Conservation (phyloP, 2,329 filamentous ascomycete species). For the Fusarium papillatum region DNA sequence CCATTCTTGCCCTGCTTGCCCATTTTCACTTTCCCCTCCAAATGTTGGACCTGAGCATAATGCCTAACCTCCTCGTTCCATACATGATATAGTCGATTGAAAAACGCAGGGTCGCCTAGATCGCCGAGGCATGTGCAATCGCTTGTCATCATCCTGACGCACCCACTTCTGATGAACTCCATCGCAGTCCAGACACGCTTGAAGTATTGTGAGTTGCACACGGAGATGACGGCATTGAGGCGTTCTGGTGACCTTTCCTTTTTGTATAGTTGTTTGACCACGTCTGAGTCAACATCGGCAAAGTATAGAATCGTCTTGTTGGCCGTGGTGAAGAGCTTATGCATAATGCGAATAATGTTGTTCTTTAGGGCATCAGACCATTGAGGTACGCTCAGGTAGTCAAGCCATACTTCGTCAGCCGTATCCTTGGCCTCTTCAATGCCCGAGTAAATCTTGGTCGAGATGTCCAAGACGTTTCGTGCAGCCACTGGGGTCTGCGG, state of each 20-base stretch:
- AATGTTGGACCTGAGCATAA: background rate
- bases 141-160: background rate
- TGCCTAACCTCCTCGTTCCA: background rate
- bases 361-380: background rate
- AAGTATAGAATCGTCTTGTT: background rate
- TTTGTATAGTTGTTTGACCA: background rate
- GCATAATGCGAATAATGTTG: background rate
- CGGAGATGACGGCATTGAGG: background rate
- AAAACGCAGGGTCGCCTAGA: background rate
- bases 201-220: background rate
- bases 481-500: background rate
- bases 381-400: background rate
- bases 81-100: background rate
- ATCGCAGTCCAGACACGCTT: background rate
- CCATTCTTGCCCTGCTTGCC: background rate
- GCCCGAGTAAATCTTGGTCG: background rate
- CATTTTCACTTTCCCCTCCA: background rate
- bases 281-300: background rate
- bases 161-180: background rate
- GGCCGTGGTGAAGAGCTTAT: background rate
- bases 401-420: background rate
- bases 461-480: background rate
- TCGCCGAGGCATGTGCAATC: background rate
- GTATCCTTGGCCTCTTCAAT: background rate
- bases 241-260: background rate